phyloP scores from a whole-genome alignment of 805 yeast species.

The Hyphopichia homilentoma region DNA sequence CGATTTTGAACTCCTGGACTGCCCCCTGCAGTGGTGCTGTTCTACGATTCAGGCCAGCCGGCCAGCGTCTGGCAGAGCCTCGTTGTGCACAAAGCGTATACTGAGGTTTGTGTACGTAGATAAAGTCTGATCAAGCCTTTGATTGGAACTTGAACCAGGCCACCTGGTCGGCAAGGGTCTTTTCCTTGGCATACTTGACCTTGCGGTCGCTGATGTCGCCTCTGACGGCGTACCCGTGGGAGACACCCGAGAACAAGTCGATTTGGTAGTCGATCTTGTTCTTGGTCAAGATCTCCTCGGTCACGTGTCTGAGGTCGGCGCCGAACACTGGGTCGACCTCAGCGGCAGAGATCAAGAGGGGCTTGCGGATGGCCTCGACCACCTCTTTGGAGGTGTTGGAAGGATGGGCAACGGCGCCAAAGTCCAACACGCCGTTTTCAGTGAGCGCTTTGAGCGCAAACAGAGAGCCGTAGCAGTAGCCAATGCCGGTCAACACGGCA shows the following conservation, averaged over 20 bases:
- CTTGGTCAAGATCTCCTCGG: constrained; percentile 48
- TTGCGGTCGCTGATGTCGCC: constrained; percentile 58
- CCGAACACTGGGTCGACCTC: constrained; percentile 60
- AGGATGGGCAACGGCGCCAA: constrained; percentile 78
- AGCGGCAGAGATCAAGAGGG: constrained; percentile 68
- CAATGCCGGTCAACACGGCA: constrained; percentile 14
- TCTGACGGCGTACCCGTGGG: constrained; percentile 75
- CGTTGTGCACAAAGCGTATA: no score
- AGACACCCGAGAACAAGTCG: constrained; percentile 54
- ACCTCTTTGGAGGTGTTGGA: constrained; percentile 62
- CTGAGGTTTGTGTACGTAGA: no score
- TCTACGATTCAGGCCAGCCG: no score
- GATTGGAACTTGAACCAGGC: background rate
- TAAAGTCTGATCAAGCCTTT: no score
- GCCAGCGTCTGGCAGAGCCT: no score
- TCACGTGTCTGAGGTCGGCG: constrained; percentile 51
- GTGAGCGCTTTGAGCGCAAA: constrained; percentile 26
- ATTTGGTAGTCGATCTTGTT: constrained; percentile 53
- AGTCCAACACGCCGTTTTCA: constrained; percentile 41
- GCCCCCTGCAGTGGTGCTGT: no score
- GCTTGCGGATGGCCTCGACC: constrained; percentile 51
- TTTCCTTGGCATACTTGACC: constrained; percentile 61
- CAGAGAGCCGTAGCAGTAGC: constrained; percentile 22
- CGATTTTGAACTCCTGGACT: no score
- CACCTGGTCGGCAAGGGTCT: constrained; percentile 36